Evolutionary conservation across 1,284 basidiomycete species (phyloP).

Genomic region (Cutaneotrichosporon cavernicola): DNA sequence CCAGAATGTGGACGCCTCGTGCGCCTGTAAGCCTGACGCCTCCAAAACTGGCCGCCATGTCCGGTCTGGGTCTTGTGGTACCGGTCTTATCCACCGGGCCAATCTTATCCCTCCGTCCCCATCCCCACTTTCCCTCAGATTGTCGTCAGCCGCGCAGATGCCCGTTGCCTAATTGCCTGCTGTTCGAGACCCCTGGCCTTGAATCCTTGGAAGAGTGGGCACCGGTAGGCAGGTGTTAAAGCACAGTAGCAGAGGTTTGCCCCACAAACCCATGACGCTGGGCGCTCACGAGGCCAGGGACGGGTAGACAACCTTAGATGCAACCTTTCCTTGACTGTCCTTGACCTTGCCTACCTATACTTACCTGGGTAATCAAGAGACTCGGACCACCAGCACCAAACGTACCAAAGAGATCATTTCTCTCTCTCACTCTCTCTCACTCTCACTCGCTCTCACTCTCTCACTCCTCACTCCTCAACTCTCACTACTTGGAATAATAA

Average conservation of each 20-base stretch:
- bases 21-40: background rate
- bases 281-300: background rate
- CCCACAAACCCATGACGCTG: too few relatives aligned
- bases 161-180: background rate
- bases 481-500: too few relatives aligned
- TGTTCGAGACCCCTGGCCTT: background rate
- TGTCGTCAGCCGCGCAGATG: background rate
- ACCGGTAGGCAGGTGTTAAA: background rate
- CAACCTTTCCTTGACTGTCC: too few relatives aligned
- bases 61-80: background rate
- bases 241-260: background rate
- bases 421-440: background rate
- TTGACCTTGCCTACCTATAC: too few relatives aligned
- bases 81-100: background rate
- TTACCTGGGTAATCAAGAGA: background rate
- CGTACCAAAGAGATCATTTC: background rate
- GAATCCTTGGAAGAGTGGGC: background rate
- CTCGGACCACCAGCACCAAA: background rate
- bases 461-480: background rate
- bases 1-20: too few relatives aligned
- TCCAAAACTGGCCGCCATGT: background rate
- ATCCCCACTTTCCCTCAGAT: background rate
- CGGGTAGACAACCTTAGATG: background rate
- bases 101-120: background rate
- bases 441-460: background rate